Evolutionary conservation across 371 early-diverging fungal species (phyloP), one percentile per base, ranked within the genome.

Genomic region (Mucor circinelloides): DNA sequence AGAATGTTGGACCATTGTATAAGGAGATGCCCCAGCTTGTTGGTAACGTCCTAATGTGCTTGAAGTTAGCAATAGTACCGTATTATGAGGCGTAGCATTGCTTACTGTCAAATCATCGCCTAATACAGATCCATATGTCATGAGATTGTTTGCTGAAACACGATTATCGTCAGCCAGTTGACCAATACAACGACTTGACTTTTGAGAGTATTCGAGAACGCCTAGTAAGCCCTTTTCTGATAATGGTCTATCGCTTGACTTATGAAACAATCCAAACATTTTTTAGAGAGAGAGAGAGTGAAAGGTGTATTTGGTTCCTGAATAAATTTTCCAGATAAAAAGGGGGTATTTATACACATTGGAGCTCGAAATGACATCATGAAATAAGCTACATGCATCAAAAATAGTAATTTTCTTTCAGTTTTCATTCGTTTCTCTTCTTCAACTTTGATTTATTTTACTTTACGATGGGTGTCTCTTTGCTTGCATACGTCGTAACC

Each of bases 31-130:
- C 82, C 82, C 2, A 75, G 13, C 58, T 75, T 75, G 23, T 61
- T 59, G 2, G 79, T 79, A 1, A 79, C 79, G 59, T 81, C 82
- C 82, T 81, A 42, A 17, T 3, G 17, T 48, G 52, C 3, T 10
- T 30, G 1, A 0, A 19, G 0, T 1, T 42, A n/a, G n/a, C n/a
- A n/a, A n/a, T 1, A 31, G 46, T 8, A 21, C 38, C 2, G 36
- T 15, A 38, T 50, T n/a, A 2, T 58, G 30, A 7, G 17, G 17
- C 40, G 40, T 36, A 23, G 27, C 27, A 2, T 7, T 21, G 48
- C 72, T 67, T 78, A 82, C 82, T n/a, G 75, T 69, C 32, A 80
- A 34, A 42, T 79, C 80, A 28, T 78, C 75, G 15, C 83, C 80
- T 25, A 75, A 60, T 27, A 73, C 68, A 27, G 75, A 71, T 15